Percentiles rank a stretch among this genome's conserved stretches.
Evolutionary conservation across 495 filamentous ascomycete genomes (phyloP).

Genomic region (Pyrenula massariospora): DNA sequence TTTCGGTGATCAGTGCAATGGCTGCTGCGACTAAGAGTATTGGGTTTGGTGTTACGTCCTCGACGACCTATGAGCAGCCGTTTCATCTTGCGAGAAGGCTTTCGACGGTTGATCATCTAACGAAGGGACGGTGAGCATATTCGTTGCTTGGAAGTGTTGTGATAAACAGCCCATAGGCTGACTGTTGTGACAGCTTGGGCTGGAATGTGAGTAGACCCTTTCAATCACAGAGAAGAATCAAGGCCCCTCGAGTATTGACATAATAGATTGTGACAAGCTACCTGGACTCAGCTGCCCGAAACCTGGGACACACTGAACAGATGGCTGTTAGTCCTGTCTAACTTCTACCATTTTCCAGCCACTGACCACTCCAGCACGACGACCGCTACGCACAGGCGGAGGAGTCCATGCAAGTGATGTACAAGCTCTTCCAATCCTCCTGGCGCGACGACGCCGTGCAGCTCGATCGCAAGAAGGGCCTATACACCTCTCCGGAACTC

Average conservation of each 20-base stretch:
- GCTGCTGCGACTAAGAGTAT: slow-evolving; percentile 48
- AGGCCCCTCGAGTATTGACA: neutral
- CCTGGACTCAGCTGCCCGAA: slow-evolving; percentile 53
- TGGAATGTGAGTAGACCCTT: slow-evolving; percentile 34
- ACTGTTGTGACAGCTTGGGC: slow-evolving; percentile 24
- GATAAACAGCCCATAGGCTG: neutral
- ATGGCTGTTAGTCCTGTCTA: slow-evolving; percentile 16
- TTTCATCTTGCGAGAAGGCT: slow-evolving; percentile 56
- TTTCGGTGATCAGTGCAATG: slow-evolving; percentile 33
- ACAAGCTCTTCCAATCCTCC: slow-evolving; percentile 59
- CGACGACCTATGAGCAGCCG: slow-evolving; percentile 58
- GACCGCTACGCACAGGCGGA: slow-evolving; percentile 55
- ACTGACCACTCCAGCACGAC: slow-evolving; percentile 39
- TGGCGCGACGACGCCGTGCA: slow-evolving; percentile 57
- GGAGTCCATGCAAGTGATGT: slow-evolving; percentile 57
- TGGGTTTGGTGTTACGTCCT: slow-evolving; percentile 58
- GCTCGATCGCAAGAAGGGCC: slow-evolving; percentile 37
- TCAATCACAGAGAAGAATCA: slow-evolving; percentile 8
- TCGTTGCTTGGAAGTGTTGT: neutral
- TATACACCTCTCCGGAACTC: slow-evolving; percentile 47
- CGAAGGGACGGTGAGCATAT: slow-evolving; percentile 37
- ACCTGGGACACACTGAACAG: slow-evolving; percentile 44
- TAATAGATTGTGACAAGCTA: slow-evolving; percentile 51
- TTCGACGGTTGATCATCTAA: slow-evolving; percentile 56
- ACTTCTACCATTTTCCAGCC: neutral